Base-by-base conservation (phyloP, 2,329 filamentous ascomycete species). In the Apiospora koreana region DNA sequence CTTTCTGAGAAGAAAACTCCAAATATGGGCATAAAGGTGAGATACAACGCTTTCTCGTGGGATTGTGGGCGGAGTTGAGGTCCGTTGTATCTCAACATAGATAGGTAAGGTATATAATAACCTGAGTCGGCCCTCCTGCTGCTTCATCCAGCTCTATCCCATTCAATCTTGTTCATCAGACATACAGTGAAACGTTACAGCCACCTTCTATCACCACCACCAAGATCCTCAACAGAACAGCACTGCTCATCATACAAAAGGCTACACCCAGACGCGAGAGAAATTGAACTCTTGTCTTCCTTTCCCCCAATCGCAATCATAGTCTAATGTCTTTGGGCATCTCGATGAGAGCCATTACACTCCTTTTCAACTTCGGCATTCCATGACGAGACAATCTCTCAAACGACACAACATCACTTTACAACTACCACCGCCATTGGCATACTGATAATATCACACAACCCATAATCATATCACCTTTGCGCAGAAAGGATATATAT, bases 291-390 rank as follows among this genome's bases (percentile, higher is more conserved):
- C 10, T n/a, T n/a, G 9, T 38, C 31, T 58, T 21, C n/a, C 54
- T 18, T 38, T 38, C 7, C 25, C 18, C 54, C 7, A n/a, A n/a
- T 38, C 12, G 28, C 9, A 38, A 62, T 3, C 54, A 45, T 25
- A 28, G 18, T n/a, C 45, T 45, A 46, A 67, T 67, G 65, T 46
- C 65, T 45, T 46, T 67, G 42, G 42, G 65, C 65, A 67, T 68
- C n/a, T 68, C 31, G 3, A 50, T 68, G 66, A 54, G 66, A 68
- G 43, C 66, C 66, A 54, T 54, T 54, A 68, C 66, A 21, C 65
- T 67, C 25, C 65, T 67, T 38, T 68, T 68, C 66, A 68, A 68
- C 66, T 68, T 68, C 14, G 45, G 66, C 31, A 42, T 68, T 16
- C 43, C 66, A 28, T 68, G 66, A 54, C 25, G 46, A 41, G 43